phyloP scores from a whole-genome alignment of 2,329 filamentous ascomycete genomes.

The Mycosphaerelloides madeirae region DNA sequence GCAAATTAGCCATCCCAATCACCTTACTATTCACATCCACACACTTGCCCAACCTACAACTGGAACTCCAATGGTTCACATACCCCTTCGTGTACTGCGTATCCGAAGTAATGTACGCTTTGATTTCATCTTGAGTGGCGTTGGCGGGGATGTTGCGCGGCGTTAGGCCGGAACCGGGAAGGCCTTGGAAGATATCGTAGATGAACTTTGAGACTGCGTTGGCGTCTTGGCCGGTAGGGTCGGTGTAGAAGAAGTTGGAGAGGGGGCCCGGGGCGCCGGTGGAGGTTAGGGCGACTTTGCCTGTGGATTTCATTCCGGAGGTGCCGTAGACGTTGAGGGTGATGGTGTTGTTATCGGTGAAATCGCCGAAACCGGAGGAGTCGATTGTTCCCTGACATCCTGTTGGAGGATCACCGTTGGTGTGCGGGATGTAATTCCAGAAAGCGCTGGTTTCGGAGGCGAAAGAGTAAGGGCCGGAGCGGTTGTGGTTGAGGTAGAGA shows the following conservation, averaged over 20 bases:
- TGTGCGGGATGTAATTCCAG: constrained; percentile 51
- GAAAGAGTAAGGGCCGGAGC: constrained; percentile 51
- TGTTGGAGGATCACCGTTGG: constrained; percentile 40
- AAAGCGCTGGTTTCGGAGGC: constrained; percentile 52
- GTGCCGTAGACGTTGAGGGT: constrained; percentile 56
- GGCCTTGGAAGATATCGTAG: constrained; percentile 45
- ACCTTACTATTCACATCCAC: constrained; percentile 48
- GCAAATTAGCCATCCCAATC: constrained; percentile 47
- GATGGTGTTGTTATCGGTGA: constrained; percentile 49
- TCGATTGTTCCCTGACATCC: constrained; percentile 53
- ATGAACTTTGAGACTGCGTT: constrained; percentile 49
- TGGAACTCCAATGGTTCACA: constrained; percentile 53
- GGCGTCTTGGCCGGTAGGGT: constrained; percentile 42
- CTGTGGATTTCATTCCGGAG: constrained; percentile 49
- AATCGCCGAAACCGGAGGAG: constrained; percentile 45
- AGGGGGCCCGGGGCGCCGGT: constrained; percentile 53
- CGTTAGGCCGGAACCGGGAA: constrained; percentile 42
- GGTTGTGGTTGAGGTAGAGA: constrained; percentile 44
- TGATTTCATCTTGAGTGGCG: constrained; percentile 46
- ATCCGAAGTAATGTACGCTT: constrained; percentile 43
- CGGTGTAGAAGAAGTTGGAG: constrained; percentile 48
- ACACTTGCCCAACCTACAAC: constrained; percentile 48
- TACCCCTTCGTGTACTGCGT: constrained; percentile 47
- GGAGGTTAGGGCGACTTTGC: constrained; percentile 51
- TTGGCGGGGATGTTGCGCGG: constrained; percentile 48